These are phyloP conservation scores for Colletotrichum cereale DNA, from an alignment of 2,329 filamentous ascomycete genomes.

Conservation along the genomic window DNA sequence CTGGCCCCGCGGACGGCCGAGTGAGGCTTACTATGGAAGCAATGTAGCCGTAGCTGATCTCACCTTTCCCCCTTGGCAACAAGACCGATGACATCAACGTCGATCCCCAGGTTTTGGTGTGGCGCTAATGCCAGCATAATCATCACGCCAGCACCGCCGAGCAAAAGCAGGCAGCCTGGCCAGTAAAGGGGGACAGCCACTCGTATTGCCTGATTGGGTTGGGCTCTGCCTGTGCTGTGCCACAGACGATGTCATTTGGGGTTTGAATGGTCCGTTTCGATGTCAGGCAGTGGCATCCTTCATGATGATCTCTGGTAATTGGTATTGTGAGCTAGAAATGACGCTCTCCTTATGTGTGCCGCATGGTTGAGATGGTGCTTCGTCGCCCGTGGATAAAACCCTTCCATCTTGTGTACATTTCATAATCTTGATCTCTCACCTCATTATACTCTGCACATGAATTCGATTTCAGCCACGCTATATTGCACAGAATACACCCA, in stretches of 20 bases:
- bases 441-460: too few relatives aligned
- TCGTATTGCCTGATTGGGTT: slow-evolving; percentile 3
- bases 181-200: slow-evolving; percentile 11
- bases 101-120: slow-evolving; percentile 16
- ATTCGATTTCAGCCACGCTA: too few relatives aligned
- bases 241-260: slow-evolving; percentile 34
- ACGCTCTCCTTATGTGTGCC: not conserved
- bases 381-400: not conserved
- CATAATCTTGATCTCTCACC: too few relatives aligned
- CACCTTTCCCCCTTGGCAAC: slow-evolving; percentile 20
- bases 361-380: not conserved
- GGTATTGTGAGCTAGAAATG: not conserved
- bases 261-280: not conserved
- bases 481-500: not conserved
- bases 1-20: slow-evolving; percentile 11
- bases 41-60: slow-evolving; percentile 19
- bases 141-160: not conserved
- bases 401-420: not conserved
- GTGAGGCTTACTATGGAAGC: not conserved
- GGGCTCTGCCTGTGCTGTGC: slow-evolving; percentile 7
- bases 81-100: slow-evolving; percentile 37
- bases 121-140: not conserved
- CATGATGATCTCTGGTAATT: not conserved
- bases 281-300: slow-evolving; percentile 7
- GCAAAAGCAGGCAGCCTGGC: not conserved